These are phyloP conservation scores for Acer saccharum DNA, from an alignment of 345 rosid genomes.

Conservation along the genomic window DNA sequence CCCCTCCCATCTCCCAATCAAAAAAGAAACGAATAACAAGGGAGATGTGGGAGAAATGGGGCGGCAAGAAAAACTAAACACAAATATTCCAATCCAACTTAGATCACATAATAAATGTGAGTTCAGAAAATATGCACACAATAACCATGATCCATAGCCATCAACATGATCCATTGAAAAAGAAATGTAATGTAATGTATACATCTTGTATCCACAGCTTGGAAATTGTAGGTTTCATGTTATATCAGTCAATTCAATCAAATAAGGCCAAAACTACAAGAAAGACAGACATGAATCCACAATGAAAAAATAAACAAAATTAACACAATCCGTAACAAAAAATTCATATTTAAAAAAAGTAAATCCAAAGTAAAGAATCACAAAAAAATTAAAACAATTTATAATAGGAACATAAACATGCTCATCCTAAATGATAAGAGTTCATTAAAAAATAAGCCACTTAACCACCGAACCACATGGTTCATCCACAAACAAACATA, in stretches of 20 bases:
- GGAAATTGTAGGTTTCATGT: not conserved
- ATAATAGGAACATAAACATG: not conserved
- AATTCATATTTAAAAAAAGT: not conserved
- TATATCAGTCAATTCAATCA: not conserved
- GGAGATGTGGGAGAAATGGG: not conserved
- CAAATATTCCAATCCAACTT: not conserved
- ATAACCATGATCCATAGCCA: not conserved
- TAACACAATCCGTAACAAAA: not conserved
- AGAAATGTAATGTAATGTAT: not conserved
- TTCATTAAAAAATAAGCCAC: not conserved
- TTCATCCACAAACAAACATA: constrained; percentile 1
- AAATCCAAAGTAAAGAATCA: not conserved
- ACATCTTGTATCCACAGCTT: not conserved
- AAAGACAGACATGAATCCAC: not conserved
- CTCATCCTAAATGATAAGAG: not conserved
- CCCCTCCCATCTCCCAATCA: not conserved
- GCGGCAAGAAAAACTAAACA: not conserved
- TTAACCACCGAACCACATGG: not conserved
- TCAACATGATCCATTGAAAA: not conserved
- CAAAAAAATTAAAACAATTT: not conserved
- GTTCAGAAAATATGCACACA: not conserved
- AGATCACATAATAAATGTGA: not conserved
- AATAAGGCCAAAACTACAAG: not conserved
- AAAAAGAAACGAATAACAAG: not conserved
- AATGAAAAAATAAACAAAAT: not conserved